These are phyloP conservation scores for Fusarium dlaminii DNA, from an alignment of 2,329 filamentous ascomycete genomes.

Conservation along the genomic window DNA sequence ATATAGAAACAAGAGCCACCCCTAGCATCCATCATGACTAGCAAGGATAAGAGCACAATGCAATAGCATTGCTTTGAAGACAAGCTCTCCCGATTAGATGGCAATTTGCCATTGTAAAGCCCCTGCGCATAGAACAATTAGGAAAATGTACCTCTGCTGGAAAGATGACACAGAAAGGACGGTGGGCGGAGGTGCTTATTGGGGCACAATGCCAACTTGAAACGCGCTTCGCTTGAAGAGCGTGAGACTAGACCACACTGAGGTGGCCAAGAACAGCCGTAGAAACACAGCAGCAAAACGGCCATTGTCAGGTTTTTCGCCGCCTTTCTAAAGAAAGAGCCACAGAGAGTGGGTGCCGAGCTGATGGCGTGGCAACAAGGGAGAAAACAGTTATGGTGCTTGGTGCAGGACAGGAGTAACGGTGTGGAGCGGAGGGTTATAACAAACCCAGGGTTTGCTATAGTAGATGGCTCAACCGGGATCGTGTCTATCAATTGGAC, in stretches of 20 bases:
- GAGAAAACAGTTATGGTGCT: conserved; percentile 39
- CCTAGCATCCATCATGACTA: conserved; percentile 42
- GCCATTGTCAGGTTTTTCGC: conserved; percentile 31
- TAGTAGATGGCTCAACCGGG: conserved; percentile 43
- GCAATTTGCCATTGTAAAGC: conserved; percentile 38
- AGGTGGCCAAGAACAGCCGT: conserved; percentile 36
- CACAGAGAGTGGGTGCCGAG: conserved; percentile 31
- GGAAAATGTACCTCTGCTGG: conserved; percentile 23
- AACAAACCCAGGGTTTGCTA: conserved; percentile 45
- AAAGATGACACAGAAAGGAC: conserved; percentile 36
- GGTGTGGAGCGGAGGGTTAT: conserved; percentile 42
- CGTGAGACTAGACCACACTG: conserved; percentile 37
- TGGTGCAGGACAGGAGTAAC: conserved; percentile 36
- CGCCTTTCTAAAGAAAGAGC: conserved; percentile 20
- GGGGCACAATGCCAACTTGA: conserved; percentile 38
- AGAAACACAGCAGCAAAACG: conserved; percentile 25
- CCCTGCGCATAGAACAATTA: conserved; percentile 35
- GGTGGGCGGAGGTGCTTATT: conserved; percentile 37
- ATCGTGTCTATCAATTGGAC: conserved; percentile 35
- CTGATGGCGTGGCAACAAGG: conserved; percentile 42
- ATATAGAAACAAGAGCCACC: conserved; percentile 59
- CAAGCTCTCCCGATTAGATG: conserved; percentile 34
- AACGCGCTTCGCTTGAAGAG: conserved; percentile 43
- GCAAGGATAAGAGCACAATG: conserved; percentile 36
- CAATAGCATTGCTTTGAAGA: conserved; percentile 29